A percentile compares a stretch with the other conserved stretches of the same genome.
Evolutionary conservation across 2,329 filamentous ascomycete species (phyloP).

Genomic region (Colletotrichum filicis): DNA sequence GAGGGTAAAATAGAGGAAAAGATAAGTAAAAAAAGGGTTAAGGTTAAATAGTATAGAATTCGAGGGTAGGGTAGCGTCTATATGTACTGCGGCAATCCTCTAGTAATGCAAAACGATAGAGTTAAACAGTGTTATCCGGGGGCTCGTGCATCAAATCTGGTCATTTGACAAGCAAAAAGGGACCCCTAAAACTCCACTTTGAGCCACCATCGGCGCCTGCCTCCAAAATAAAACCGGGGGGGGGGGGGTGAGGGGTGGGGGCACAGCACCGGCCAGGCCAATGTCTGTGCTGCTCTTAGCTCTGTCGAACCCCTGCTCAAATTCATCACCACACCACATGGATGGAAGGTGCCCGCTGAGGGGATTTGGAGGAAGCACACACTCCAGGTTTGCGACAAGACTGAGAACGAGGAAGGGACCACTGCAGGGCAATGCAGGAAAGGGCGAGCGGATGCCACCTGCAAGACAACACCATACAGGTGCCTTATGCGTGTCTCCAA

Average conservation of each 20-base stretch:
- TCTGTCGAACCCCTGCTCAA: neutral
- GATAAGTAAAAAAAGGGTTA: too few species aligned
- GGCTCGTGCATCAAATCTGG: constrained; percentile 20
- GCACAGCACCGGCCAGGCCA: neutral
- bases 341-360: constrained; percentile 1
- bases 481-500: too few species aligned
- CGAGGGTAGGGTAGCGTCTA: too few species aligned
- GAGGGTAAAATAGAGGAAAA: too few species aligned
- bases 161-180: constrained; percentile 26
- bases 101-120: too few species aligned
- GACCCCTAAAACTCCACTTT: constrained; percentile 29
- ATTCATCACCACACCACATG: neutral
- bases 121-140: too few species aligned
- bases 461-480: too few species aligned
- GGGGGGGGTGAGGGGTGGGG: neutral
- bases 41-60: too few species aligned
- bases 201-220: constrained; percentile 2
- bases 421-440: neutral
- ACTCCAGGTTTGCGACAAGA: neutral
- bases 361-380: neutral
- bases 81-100: too few species aligned
- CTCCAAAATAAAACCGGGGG: constrained; percentile 2
- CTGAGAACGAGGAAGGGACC: neutral
- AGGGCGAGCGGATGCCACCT: neutral
- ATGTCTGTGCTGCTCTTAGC: constrained; percentile 6